Conservation (phyloP, 164 flowering plant genomes). For the Chimonanthus praecox region DNA sequence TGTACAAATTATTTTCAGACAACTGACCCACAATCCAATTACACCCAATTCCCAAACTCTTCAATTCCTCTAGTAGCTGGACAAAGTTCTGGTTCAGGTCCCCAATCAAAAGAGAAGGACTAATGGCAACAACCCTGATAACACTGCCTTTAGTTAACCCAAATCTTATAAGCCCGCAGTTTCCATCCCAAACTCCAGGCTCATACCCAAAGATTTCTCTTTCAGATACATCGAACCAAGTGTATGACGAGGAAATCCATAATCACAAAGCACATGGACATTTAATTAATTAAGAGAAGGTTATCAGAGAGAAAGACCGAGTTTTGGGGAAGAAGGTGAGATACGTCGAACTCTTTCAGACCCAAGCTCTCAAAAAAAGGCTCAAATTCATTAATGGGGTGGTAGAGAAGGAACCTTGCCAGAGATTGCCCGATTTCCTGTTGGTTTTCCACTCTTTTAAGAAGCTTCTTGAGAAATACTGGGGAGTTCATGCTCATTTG, state of each 20-base stretch:
- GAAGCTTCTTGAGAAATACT: conserved; percentile 33
- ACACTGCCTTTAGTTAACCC: conserved; percentile 34
- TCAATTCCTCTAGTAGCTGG: conserved; percentile 33
- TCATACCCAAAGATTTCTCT: conserved; percentile 43
- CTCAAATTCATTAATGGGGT: conserved; percentile 80
- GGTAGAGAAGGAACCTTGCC: conserved; percentile 48
- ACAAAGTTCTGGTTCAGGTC: conserved; percentile 30
- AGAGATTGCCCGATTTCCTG: conserved; percentile 26
- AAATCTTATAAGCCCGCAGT: conserved; percentile 21
- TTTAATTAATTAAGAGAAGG: conserved; percentile 66
- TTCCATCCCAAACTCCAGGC: conserved; percentile 26
- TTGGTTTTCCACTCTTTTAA: conserved; percentile 28
- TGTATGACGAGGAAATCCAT: conserved; percentile 46
- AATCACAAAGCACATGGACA: conserved; percentile 45
- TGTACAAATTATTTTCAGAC: conserved; percentile 26
- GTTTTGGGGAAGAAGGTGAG: conserved; percentile 38
- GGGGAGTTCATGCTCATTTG: conserved; percentile 64
- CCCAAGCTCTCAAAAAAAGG: conserved; percentile 86
- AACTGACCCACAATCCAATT: conserved; percentile 39
- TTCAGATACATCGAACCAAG: conserved; percentile 60
- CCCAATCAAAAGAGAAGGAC: conserved; percentile 49
- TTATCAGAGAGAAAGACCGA: conserved; percentile 35
- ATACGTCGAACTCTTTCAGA: conserved; percentile 38
- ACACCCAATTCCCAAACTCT: conserved; percentile 29
- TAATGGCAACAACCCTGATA: conserved; percentile 28